phyloP scores from a whole-genome alignment of 2,329 filamentous ascomycete species.

The Venturiaceae sp. region DNA sequence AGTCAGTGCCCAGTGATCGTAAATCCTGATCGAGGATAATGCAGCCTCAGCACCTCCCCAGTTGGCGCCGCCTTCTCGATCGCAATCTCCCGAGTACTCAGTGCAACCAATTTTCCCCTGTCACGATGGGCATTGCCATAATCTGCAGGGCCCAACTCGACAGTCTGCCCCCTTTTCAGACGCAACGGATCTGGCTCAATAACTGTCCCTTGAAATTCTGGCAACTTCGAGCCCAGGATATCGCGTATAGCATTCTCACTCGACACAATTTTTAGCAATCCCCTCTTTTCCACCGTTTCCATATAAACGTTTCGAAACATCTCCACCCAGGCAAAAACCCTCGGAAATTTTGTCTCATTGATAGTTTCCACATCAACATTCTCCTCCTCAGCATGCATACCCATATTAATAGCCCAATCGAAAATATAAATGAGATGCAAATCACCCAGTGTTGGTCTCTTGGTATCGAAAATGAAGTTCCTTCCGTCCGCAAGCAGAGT shows the following conservation, averaged over 20 bases:
- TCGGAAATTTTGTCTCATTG: constrained; percentile 5
- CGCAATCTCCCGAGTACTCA: not conserved
- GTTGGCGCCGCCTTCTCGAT: not conserved
- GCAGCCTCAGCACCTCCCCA: not conserved
- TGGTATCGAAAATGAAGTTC: not conserved
- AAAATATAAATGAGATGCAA: constrained; percentile 1
- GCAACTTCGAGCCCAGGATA: not conserved
- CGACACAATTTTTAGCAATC: not conserved
- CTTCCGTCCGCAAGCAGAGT: not conserved
- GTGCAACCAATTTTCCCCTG: not conserved
- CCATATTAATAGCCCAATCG: constrained; percentile 5
- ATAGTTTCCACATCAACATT: not conserved
- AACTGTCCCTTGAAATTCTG: not conserved
- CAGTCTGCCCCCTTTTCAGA: not conserved
- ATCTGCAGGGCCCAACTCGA: not conserved
- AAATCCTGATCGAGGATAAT: not conserved
- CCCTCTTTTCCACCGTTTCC: not conserved
- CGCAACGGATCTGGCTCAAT: not conserved
- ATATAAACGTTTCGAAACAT: not conserved
- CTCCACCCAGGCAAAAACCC: constrained; percentile 8
- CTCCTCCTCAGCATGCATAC: constrained; percentile 1
- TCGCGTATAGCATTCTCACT: not conserved
- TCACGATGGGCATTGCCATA: not conserved
- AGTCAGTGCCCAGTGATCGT: not conserved
- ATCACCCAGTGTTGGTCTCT: constrained; percentile 6